Conservation (phyloP, 495 filamentous ascomycete genomes). For the Aspergillus taichungensis region DNA sequence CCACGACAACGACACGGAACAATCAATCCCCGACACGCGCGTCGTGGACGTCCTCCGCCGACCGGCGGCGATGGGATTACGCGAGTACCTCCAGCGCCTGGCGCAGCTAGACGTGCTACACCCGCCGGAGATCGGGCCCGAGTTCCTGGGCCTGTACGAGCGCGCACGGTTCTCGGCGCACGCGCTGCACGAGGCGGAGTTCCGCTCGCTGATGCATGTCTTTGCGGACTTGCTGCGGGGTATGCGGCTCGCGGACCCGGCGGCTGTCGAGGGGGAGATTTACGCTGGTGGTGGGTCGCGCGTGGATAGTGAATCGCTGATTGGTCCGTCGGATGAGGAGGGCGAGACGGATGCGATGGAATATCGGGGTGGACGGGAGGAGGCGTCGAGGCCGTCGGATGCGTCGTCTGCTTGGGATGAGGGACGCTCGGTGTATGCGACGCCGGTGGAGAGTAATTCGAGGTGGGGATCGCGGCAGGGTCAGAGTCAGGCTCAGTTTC, state of each 20-base stretch:
- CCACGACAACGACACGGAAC: slow-evolving; percentile 3
- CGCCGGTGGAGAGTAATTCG: slow-evolving; percentile 14
- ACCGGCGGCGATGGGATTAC: slow-evolving; percentile 62
- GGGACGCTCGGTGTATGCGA: slow-evolving; percentile 24
- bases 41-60: slow-evolving; percentile 65
- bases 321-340: slow-evolving; percentile 38
- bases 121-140: slow-evolving; percentile 41
- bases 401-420: slow-evolving; percentile 28
- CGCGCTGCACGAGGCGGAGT: slow-evolving; percentile 54
- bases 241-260: slow-evolving; percentile 57
- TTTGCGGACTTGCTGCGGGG: slow-evolving; percentile 73
- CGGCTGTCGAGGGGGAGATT: slow-evolving; percentile 32
- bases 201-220: slow-evolving; percentile 75
- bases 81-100: slow-evolving; percentile 72
- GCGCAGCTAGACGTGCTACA: slow-evolving; percentile 54
- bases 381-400: slow-evolving; percentile 19
- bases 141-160: slow-evolving; percentile 75
- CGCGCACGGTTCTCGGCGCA: slow-evolving; percentile 65
- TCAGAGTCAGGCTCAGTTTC: background rate
- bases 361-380: slow-evolving; percentile 14
- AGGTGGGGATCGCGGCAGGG: slow-evolving; percentile 1
- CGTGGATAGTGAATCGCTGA: slow-evolving; percentile 29
- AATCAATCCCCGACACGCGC: slow-evolving; percentile 44
- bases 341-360: slow-evolving; percentile 38
- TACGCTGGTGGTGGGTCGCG: slow-evolving; percentile 22